Base-by-base conservation (phyloP, 75 land plant species). In the Pseudotsuga menziesii region DNA sequence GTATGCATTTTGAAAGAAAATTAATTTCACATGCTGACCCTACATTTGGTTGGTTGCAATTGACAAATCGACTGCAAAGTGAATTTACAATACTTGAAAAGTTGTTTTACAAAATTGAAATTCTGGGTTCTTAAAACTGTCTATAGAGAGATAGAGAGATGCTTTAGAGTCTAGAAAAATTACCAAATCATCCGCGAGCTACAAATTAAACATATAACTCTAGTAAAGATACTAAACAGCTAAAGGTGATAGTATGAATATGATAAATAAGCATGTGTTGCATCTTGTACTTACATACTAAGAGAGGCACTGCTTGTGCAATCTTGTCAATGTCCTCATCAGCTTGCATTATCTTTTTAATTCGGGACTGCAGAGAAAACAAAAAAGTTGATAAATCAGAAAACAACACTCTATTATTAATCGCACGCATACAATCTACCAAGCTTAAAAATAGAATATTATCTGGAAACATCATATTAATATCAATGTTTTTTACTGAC, bases 281-380 rank as follows among this genome's bases (percentile, higher is more conserved):
- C 48, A 48, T 54, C 19, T 9, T 15, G 57, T 32, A 80, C 87
- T 85, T 66, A 85, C 87, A 85, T 22, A 85, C 83, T 67, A 85
- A 78, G 13, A 85, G 61, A 73, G 87, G 87, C 23, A 84, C 83
- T 17, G 87, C 87, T 35, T 78, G 57, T 61, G 87, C 87, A 69
- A 85, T 85, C 67, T 85, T 85, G 41, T 84, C 87, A 54, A 85
- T 84, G 58, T 85, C 87, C 56, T 85, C 87, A 57, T 85, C 87
- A 63, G 87, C 87, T 85, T 85, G 87, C 87, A 85, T 85, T n/a
- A 85, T 85, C 75, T 85, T 85, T 74, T 85, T 85, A 19, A 85
- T 85, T 55, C 87, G 66, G n/a, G 84, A 85, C 87, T 85, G 77
- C 57, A 54, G 4, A 52, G 14, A 55, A 23, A 73, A 54, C 29